Evolutionary conservation across 2,329 filamentous ascomycete genomes (phyloP).

Genomic region (Bipolaris gigantea): DNA sequence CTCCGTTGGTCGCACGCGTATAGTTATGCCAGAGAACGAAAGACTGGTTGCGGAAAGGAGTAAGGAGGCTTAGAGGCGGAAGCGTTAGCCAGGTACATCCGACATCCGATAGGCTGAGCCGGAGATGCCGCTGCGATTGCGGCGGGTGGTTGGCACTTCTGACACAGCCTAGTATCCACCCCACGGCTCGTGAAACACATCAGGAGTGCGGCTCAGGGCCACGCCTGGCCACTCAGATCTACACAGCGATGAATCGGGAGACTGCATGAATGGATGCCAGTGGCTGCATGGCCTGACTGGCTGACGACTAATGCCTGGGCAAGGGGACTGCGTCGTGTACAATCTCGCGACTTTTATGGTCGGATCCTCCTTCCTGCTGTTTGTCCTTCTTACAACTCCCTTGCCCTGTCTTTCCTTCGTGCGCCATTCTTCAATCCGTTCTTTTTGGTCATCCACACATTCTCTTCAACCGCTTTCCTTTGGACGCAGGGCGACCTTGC

Average conservation of each 20-base stretch:
- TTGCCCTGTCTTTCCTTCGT: too few relatives aligned
- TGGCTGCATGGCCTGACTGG: slow-evolving; percentile 27
- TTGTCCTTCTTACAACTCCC: slow-evolving; percentile 1
- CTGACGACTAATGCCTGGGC: slow-evolving; percentile 16
- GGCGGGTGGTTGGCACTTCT: slow-evolving; percentile 29
- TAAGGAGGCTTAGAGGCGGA: slow-evolving; percentile 33
- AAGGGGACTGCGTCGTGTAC: slow-evolving; percentile 33
- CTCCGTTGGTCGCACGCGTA: background rate
- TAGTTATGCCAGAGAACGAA: background rate
- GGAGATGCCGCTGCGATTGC: slow-evolving; percentile 12
- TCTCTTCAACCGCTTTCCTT: slow-evolving; percentile 26
- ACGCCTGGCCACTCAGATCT: slow-evolving; percentile 32
- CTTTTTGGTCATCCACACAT: slow-evolving; percentile 25
- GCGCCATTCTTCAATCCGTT: too few relatives aligned
- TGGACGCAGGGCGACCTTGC: slow-evolving; percentile 38
- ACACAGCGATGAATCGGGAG: slow-evolving; percentile 28
- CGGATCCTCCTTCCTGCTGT: slow-evolving; percentile 17
- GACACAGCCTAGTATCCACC: slow-evolving; percentile 41
- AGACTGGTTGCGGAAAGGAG: slow-evolving; percentile 22
- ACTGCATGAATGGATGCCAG: slow-evolving; percentile 20
- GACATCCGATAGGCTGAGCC: slow-evolving; percentile 24
- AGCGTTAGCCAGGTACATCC: slow-evolving; percentile 29
- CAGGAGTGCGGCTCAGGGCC: slow-evolving; percentile 23
- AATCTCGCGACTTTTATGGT: slow-evolving; percentile 32
- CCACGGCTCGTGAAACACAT: slow-evolving; percentile 39